phyloP scores from a whole-genome alignment of 2,329 filamentous ascomycete species.

The Pseudogymnoascus sp. region DNA sequence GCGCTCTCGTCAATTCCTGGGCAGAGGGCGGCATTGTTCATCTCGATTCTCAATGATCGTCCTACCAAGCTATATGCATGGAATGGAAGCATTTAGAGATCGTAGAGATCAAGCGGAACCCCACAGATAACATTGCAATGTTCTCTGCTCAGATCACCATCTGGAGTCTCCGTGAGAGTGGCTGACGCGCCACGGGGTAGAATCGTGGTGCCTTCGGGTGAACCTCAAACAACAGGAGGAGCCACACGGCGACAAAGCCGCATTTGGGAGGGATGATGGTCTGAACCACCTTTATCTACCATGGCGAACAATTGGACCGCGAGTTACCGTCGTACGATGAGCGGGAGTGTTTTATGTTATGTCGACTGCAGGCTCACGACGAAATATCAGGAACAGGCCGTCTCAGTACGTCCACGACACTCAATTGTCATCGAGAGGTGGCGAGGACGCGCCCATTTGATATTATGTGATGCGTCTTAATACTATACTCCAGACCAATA shows the following conservation, averaged over 20 bases:
- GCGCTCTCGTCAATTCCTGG: background rate
- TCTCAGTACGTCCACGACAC: background rate
- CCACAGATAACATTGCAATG: background rate
- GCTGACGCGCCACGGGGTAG: background rate
- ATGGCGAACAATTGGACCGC: background rate
- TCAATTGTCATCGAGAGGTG: background rate
- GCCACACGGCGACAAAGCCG: background rate
- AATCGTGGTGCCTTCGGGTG: background rate
- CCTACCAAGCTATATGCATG: background rate
- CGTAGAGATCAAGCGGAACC: background rate
- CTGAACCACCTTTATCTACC: background rate
- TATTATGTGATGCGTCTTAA: background rate
- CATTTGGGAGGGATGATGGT: background rate
- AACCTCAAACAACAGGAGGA: slow-evolving; percentile 3
- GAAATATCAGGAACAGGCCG: background rate
- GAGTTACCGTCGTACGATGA: background rate
- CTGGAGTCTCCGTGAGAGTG: slow-evolving; percentile 1
- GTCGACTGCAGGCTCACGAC: background rate
- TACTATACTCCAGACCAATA: slow-evolving; percentile 2
- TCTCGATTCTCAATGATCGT: background rate
- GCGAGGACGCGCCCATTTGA: background rate
- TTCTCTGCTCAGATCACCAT: background rate
- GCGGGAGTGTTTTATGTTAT: background rate
- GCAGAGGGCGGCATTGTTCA: background rate
- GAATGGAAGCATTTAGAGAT: slow-evolving; percentile 4